Conservation (phyloP, 2,329 filamentous ascomycete genomes). For the Alternaria infectoria region DNA sequence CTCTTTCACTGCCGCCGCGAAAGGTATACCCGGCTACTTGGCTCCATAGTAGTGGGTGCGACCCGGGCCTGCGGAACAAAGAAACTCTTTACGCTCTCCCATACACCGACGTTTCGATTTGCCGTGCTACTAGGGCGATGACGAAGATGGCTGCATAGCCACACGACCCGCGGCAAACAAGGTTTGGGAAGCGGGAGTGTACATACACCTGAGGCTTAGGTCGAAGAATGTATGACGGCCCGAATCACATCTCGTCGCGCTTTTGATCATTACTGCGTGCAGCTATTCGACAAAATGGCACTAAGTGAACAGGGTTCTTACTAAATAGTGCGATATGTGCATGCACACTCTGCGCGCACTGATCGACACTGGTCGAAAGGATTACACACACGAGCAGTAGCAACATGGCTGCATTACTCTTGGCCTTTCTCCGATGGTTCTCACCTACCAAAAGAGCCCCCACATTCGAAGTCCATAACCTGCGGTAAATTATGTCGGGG, state of each 20-base stretch:
- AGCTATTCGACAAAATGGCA: not conserved
- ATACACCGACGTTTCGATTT: not conserved
- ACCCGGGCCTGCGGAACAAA: conserved; percentile 2
- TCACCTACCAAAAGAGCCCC: not conserved
- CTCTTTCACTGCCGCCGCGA: not conserved
- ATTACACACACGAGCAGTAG: not conserved
- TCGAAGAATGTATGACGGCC: not conserved
- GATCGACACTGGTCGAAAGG: not conserved
- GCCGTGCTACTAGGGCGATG: not conserved
- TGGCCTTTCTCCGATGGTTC: not conserved
- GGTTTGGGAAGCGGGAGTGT: not conserved
- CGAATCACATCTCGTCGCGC: not conserved
- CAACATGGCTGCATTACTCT: not conserved
- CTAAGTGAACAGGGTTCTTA: not conserved
- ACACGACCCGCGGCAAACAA: not conserved
- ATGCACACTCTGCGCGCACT: not conserved
- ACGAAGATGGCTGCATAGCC: not conserved
- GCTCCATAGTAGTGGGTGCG: not conserved
- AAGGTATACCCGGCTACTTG: not conserved
- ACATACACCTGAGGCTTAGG: not conserved
- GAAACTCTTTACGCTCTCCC: not conserved
- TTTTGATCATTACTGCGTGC: not conserved
- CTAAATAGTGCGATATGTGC: not conserved
- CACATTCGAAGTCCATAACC: not conserved
- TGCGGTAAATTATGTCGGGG: not conserved